Evolutionary conservation across 176 grass and related monocot genomes (phyloP), one percentile per base, ranked within the genome.

Genomic region (Typha latifolia): DNA sequence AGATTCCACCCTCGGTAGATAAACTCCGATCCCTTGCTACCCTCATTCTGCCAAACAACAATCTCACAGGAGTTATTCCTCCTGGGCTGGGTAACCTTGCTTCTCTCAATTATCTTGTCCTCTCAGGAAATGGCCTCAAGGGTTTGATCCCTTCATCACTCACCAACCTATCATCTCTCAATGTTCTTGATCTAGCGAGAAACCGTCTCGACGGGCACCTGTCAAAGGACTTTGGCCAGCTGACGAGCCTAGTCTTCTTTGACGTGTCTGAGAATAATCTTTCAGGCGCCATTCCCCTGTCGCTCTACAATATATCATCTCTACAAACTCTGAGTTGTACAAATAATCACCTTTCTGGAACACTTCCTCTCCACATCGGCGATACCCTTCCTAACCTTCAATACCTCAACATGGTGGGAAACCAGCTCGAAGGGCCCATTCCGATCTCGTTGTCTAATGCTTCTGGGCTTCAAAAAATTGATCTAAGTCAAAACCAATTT

Each of bases 41-140:
- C 13, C 73, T 90, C 32, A 12, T 3, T 22, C 11, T 80, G 2
- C 3, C 7, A 3, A 0, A 15, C 0, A 90, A 78, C 23, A 4
- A 61, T 9, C 16, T 85, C 10, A 62, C 52, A 15, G 82, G 82
- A 48, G 14, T 10, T 11, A 82, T 85, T 31, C 82, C 86, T 32
- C 23, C 51, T 37, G 64, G 62, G 49, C 9, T 90, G 2, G 79
- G 57, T 12, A 85, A 79, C 14, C 53, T 81, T 31, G 2, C 18
- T 13, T 76, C 73, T 29, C 49, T 80, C 1, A 63, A 52, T 43
- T 0, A 7, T 62, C 7, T 49, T 71, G 31, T 15, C 13, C 4
- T 71, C n/a, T 14, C 18, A 61, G 5, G 0, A 0, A 71, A 56
- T 24, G 13, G 11, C 5, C 19, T 71, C 51, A 34, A 21, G 0